Evolutionary conservation across 2,329 filamentous ascomycete species (phyloP), one percentile per base, ranked within the genome.

Genomic region (Harringtonia lauricola): DNA sequence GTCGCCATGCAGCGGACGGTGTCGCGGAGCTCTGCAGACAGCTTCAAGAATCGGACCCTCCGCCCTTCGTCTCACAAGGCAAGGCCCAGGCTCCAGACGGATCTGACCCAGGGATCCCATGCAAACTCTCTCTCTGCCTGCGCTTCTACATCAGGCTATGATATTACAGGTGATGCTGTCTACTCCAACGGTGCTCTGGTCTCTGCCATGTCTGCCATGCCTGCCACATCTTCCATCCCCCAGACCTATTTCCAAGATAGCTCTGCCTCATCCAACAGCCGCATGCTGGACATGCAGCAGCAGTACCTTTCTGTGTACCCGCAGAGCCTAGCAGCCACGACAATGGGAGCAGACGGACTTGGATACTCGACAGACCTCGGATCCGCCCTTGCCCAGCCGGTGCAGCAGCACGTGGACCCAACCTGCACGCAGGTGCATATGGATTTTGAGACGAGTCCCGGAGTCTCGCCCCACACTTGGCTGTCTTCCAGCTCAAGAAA

Each of bases 391-490:
- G 49, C 54, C 1, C 14, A 10, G 6, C 34, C 19, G 17, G 36
- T 43, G 18, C 41, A 37, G 45, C 65, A 66, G 55, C 72, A 77
- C 50, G 70, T 78, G 57, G 68, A 75, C 54, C 74, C 74, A 41
- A 62, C 47, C 14, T 53, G 51, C 43, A 56, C 68, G 42, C 71
- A 77, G 51, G 71, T 31, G 17, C n/a, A 39, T 12, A 17, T 75
- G 54, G 70, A 71, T 53, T 70, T 70, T 57, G 71, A 75, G 50
- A 57, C 67, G 36, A 65, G 62, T 49, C 55, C 74, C 46, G 67
- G 66, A 48, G 63, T 66, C 51, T 75, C 73, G 22, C 73, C 74
- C 12, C 64, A 67, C 44, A 68, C 71, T 12, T 75, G 70, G 62
- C 68, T 68, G 52, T 70, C 67, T 51, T 66, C 71, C 51, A 74